A percentile compares a stretch with the other conserved stretches of the same genome.
Evolutionary conservation across 768 basidiomycete genomes (phyloP).

Genomic region (Exidia glandulosa): DNA sequence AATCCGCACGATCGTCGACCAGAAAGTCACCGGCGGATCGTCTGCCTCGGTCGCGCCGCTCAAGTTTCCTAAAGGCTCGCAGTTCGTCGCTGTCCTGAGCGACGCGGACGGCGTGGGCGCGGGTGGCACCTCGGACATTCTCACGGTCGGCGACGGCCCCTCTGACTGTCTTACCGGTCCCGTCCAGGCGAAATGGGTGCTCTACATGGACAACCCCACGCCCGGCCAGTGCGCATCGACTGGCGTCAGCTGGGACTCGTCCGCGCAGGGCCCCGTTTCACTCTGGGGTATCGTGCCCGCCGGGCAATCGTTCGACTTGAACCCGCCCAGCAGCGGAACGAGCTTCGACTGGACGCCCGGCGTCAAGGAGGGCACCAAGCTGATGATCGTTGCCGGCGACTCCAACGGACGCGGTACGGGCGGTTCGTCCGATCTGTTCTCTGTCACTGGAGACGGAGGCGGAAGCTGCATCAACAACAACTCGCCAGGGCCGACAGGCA

Average conservation of each 20-base stretch:
- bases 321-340: slow-evolving; percentile 28
- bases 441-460: not conserved
- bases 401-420: slow-evolving; percentile 53
- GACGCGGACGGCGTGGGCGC: slow-evolving; percentile 8
- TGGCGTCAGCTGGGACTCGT: slow-evolving; percentile 30
- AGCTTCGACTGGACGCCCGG: slow-evolving; percentile 63
- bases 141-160: slow-evolving; percentile 18
- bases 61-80: slow-evolving; percentile 53
- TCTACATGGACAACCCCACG: slow-evolving; percentile 32
- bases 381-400: slow-evolving; percentile 61
- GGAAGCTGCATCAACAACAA: not conserved
- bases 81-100: slow-evolving; percentile 52
- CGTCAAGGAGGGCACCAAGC: slow-evolving; percentile 51
- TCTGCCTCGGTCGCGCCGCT: slow-evolving; percentile 35
- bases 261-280: slow-evolving; percentile 70
- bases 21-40: slow-evolving; percentile 35
- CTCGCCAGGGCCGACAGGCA: not conserved
- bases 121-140: slow-evolving; percentile 8
- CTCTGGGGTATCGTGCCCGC: slow-evolving; percentile 43
- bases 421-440: slow-evolving; percentile 29
- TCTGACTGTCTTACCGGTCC: slow-evolving; percentile 21
- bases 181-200: not conserved
- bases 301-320: slow-evolving; percentile 30
- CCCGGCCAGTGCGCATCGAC: slow-evolving; percentile 8
- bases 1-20: slow-evolving; percentile 46